Evolutionary conservation across 768 basidiomycete species (phyloP), one percentile per base, ranked within the genome.

Genomic region (Tricholoma bakamatsutake): DNA sequence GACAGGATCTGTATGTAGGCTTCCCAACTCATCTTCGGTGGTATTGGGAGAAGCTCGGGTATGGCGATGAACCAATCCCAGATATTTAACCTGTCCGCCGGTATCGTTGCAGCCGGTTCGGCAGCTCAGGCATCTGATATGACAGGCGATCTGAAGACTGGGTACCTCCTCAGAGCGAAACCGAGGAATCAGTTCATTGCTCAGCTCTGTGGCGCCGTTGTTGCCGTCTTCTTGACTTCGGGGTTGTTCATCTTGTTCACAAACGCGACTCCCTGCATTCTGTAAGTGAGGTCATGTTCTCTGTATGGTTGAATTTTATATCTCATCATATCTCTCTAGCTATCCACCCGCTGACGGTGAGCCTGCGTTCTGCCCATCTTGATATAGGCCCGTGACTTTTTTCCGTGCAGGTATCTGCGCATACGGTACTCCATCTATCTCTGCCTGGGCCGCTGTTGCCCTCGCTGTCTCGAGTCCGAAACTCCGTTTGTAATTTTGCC

Each of bases 61-160:
- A 60, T 79, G 40, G 53, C 65, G 1, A 12, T 61, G 15, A 58
- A 62, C 46, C 64, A 73, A n/a, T 75, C 76, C 7, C 75, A 72
- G 59, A 74, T 69, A 18, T 66, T 81, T 62, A 82, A 82, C 62
- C 65, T 82, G 66, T 63, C 76, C 43, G 80, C 77, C 49, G 82
- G 81, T 67, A 72, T 79, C 43, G 68, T 83, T 58, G 73, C 82
- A 27, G 80, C 73, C 48, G 80, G 80, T 33, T 76, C 81, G 49
- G 80, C 82, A 18, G 80, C 75, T 18, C 82, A 83, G 62, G 75
- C 81, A 21, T 63, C 76, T 30, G 85, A 87, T 64, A 85, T 87
- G 85, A 80, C 79, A 46, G 78, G 83, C 54, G 85, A 87, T 65
- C 66, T 86, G 61, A 85, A 86, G 70, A 82, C 85, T n/a, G 82